Conservation (phyloP, 805 yeast species). For the Candida ovalis region DNA sequence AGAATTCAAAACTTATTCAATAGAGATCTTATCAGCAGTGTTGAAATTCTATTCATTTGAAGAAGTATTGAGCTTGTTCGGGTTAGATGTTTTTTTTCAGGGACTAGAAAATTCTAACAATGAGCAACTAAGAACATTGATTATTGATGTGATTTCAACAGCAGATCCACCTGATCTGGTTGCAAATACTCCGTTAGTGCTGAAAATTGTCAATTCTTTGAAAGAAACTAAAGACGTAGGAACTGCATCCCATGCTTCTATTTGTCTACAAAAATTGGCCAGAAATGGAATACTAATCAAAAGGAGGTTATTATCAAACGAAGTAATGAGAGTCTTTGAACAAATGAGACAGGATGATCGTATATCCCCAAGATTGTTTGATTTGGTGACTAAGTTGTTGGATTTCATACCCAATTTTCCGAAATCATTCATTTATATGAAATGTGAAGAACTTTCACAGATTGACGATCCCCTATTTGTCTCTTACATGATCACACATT, state of each 20-base stretch:
- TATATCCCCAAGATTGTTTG: constrained; percentile 29
- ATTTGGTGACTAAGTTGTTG: constrained; percentile 26
- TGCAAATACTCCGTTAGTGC: constrained; percentile 29
- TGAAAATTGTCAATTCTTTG: constrained; percentile 22
- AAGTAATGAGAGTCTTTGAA: constrained; percentile 19
- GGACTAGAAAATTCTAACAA: constrained; percentile 26
- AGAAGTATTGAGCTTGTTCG: constrained; percentile 21
- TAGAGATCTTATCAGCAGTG: constrained; percentile 24
- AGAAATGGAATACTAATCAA: constrained; percentile 28
- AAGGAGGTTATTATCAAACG: constrained; percentile 27
- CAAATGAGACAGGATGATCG: constrained; percentile 23
- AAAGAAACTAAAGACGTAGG: constrained; percentile 16
- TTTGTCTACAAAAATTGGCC: constrained; percentile 19
- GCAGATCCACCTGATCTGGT: constrained; percentile 32
- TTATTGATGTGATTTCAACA: constrained; percentile 22
- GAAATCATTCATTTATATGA: constrained; percentile 21
- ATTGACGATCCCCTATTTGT: constrained; percentile 30
- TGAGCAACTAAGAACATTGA: constrained; percentile 24
- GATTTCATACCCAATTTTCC: constrained; percentile 25
- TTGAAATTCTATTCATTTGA: constrained; percentile 28
- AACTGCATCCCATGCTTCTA: constrained; percentile 22
- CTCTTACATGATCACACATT: constrained; percentile 28
- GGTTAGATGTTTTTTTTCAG: constrained; percentile 24
- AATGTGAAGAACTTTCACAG: constrained; percentile 17
- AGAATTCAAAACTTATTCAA: constrained; percentile 14